phyloP scores from a whole-genome alignment of 441 rosid species.

The Raphanus hybrid region DNA sequence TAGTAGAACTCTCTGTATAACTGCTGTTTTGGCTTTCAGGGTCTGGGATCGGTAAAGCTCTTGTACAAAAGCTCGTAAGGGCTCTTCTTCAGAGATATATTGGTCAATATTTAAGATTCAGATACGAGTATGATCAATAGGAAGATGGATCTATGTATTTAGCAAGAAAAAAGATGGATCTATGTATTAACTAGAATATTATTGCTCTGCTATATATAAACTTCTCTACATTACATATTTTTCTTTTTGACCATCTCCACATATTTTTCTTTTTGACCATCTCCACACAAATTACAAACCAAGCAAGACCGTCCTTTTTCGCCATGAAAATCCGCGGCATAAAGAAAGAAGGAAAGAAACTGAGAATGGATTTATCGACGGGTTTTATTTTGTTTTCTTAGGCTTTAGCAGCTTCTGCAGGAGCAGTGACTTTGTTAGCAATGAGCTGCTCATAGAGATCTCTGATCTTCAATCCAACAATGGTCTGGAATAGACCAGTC shows the following conservation, averaged over 20 bases:
- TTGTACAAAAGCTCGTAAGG: slow-evolving; percentile 80
- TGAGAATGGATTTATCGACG: slow-evolving; percentile 28
- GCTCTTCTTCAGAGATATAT: slow-evolving; percentile 90
- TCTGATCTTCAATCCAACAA: slow-evolving; percentile 90
- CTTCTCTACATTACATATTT: slow-evolving; percentile 38
- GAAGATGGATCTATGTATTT: slow-evolving; percentile 5
- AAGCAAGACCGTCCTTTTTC: slow-evolving; percentile 35
- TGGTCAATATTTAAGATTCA: slow-evolving; percentile 63
- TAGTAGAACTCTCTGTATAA: not conserved
- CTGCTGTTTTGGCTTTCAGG: slow-evolving; percentile 48
- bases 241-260: not conserved
- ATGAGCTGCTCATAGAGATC: slow-evolving; percentile 84
- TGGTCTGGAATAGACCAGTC: slow-evolving; percentile 94
- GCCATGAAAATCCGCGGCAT: slow-evolving; percentile 1
- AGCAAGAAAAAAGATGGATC: not conserved
- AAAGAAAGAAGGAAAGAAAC: slow-evolving; percentile 4
- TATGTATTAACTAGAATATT: slow-evolving; percentile 30
- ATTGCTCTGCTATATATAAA: slow-evolving; percentile 39
- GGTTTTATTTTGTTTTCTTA: slow-evolving; percentile 24
- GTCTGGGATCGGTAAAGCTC: slow-evolving; percentile 93
- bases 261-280: slow-evolving; percentile 13
- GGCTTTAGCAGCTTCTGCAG: slow-evolving; percentile 63
- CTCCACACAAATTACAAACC: slow-evolving; percentile 46
- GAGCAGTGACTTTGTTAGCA: slow-evolving; percentile 57
- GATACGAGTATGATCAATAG: slow-evolving; percentile 14